These are phyloP conservation scores for Seminavis robusta DNA, from an alignment of 108 stramenopile genomes.

Conservation along the genomic window DNA sequence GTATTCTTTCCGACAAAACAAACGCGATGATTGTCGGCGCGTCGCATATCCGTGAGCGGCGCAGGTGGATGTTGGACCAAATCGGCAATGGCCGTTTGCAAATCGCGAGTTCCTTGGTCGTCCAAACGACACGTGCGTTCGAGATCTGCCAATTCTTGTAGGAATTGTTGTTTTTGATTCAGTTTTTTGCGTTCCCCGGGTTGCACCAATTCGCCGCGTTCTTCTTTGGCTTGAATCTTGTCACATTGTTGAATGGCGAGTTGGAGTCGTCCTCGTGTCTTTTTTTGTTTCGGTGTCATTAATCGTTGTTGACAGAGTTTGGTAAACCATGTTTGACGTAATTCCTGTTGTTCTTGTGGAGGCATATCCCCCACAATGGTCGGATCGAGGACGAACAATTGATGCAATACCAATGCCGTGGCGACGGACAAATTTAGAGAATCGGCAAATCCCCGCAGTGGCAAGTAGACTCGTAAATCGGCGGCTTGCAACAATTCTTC, in stretches of 20 bases:
- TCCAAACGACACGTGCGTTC: slow-evolving; percentile 14
- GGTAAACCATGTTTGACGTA: slow-evolving; percentile 70
- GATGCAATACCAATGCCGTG: slow-evolving; percentile 81
- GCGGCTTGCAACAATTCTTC: slow-evolving; percentile 70
- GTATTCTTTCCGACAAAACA: slow-evolving; percentile 74
- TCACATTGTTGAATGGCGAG: slow-evolving; percentile 41
- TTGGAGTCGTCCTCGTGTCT: slow-evolving; percentile 37
- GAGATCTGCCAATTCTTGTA: slow-evolving; percentile 42
- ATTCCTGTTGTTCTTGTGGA: slow-evolving; percentile 39
- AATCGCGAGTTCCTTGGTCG: slow-evolving; percentile 14
- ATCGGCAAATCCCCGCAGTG: slow-evolving; percentile 87
- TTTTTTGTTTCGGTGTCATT: slow-evolving; percentile 51
- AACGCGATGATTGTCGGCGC: slow-evolving; percentile 75
- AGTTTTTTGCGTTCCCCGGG: slow-evolving; percentile 33
- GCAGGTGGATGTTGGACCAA: slow-evolving; percentile 73
- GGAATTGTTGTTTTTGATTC: slow-evolving; percentile 25
- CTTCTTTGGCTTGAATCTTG: slow-evolving; percentile 28
- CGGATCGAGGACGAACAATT: slow-evolving; percentile 76
- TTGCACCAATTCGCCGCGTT: slow-evolving; percentile 1
- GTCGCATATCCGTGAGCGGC: slow-evolving; percentile 78
- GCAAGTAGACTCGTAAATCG: slow-evolving; percentile 85
- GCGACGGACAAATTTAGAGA: slow-evolving; percentile 88
- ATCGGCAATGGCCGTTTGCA: slow-evolving; percentile 46
- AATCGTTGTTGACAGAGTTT: slow-evolving; percentile 77
- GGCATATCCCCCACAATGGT: slow-evolving; percentile 64